These are phyloP conservation scores for Choricystis sp. DNA, from an alignment of 139 green algal genomes.

Conservation along the genomic window DNA sequence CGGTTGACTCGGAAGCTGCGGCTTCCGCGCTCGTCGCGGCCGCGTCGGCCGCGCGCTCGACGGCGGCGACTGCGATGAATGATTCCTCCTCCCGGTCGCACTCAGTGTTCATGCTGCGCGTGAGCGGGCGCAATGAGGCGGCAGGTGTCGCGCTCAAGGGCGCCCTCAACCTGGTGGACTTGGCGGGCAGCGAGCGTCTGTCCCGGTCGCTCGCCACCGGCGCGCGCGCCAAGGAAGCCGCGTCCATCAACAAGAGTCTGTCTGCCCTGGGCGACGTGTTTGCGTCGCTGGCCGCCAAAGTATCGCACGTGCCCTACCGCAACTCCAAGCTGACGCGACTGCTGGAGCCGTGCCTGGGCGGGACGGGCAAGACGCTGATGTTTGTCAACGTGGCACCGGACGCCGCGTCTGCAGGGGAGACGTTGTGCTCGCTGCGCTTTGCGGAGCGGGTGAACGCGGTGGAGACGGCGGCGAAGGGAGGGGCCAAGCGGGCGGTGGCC, in stretches of 20 bases:
- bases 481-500: slow-evolving; percentile 19
- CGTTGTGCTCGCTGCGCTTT: slow-evolving; percentile 76
- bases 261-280: slow-evolving; percentile 78
- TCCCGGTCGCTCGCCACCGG: slow-evolving; percentile 55
- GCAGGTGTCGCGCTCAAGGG: slow-evolving; percentile 44
- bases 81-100: slow-evolving; percentile 68
- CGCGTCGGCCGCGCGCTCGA: slow-evolving; percentile 40
- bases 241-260: slow-evolving; percentile 87
- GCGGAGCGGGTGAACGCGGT: slow-evolving; percentile 69
- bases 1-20: slow-evolving; percentile 29
- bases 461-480: slow-evolving; percentile 59
- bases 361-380: slow-evolving; percentile 84
- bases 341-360: slow-evolving; percentile 32
- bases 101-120: slow-evolving; percentile 91
- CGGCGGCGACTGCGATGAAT: slow-evolving; percentile 89
- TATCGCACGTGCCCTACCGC: slow-evolving; percentile 64
- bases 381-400: slow-evolving; percentile 90
- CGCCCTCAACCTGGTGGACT: slow-evolving; percentile 81
- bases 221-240: slow-evolving; percentile 71
- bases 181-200: slow-evolving; percentile 78
- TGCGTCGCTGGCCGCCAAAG: slow-evolving; percentile 45
- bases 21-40: slow-evolving; percentile 43
- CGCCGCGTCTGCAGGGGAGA: slow-evolving; percentile 47
- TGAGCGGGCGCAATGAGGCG: slow-evolving; percentile 57
- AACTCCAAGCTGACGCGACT: slow-evolving; percentile 94